Conservation (phyloP, 1,139 yeast genomes). For the Hanseniaspora uvarum region DNA sequence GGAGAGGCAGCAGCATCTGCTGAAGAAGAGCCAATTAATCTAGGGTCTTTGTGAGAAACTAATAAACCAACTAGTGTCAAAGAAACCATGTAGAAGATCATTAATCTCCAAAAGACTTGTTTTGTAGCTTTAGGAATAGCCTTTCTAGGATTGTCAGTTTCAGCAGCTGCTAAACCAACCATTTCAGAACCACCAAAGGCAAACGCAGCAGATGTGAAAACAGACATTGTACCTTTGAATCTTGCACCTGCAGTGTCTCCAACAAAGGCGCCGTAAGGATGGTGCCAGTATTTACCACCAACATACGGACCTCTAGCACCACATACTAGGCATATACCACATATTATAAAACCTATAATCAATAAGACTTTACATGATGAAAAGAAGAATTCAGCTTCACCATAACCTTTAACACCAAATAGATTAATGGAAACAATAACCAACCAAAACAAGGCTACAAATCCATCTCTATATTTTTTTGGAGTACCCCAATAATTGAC, state of each 20-base stretch:
- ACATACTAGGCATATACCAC: constrained; percentile 57
- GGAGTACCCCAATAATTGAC: constrained; percentile 48
- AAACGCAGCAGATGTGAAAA: constrained; percentile 46
- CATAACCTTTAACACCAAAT: constrained; percentile 56
- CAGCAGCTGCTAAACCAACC: constrained; percentile 85
- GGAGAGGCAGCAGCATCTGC: constrained; percentile 51
- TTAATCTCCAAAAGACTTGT: constrained; percentile 64
- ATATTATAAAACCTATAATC: constrained; percentile 53
- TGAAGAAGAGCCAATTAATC: constrained; percentile 35
- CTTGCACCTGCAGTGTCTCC: constrained; percentile 26
- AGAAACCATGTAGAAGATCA: constrained; percentile 46
- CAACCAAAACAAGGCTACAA: constrained; percentile 51
- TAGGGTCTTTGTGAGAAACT: constrained; percentile 37
- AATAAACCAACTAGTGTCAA: constrained; percentile 40
- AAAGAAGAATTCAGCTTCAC: constrained; percentile 56
- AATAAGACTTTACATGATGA: constrained; percentile 54
- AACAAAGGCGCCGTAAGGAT: constrained; percentile 24
- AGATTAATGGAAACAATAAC: constrained; percentile 48
- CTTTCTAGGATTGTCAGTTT: constrained; percentile 65
- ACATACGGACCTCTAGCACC: constrained; percentile 59
- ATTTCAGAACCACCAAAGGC: constrained; percentile 59
- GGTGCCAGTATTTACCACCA: constrained; percentile 56
- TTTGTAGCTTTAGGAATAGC: constrained; percentile 65
- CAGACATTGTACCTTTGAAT: constrained; percentile 44
- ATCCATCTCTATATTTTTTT: constrained; percentile 29